A percentile compares a stretch with the other conserved stretches of the same genome.
These are phyloP conservation scores for Yarrowia sp. DNA, from an alignment of 805 yeast species.

Conservation along the genomic window DNA sequence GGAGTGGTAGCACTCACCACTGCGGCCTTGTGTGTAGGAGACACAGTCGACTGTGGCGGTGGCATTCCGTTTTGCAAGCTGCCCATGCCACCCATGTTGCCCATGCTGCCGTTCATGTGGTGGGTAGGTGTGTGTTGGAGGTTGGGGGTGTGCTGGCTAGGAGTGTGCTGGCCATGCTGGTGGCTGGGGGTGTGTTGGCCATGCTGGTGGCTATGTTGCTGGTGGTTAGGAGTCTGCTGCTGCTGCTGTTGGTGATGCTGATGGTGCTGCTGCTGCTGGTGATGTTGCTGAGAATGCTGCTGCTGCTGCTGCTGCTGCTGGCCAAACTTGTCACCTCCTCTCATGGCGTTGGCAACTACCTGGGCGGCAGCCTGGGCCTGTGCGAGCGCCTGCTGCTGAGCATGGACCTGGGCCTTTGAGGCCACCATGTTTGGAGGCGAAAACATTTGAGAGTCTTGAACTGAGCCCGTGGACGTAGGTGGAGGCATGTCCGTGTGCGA, in stretches of 20 bases:
- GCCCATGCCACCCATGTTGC: background rate
- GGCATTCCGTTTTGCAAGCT: background rate
- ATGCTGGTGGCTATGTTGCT: background rate
- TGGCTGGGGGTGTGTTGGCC: background rate
- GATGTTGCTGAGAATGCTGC: background rate
- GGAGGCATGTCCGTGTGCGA: slow-evolving; percentile 15
- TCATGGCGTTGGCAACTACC: slow-evolving; percentile 19
- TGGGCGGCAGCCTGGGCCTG: slow-evolving; percentile 25
- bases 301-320: background rate
- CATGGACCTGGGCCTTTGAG: slow-evolving; percentile 27
- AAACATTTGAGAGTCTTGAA: background rate
- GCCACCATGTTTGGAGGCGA: slow-evolving; percentile 1
- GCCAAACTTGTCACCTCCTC: background rate
- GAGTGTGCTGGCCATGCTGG: background rate
- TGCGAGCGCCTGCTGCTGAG: slow-evolving; percentile 22
- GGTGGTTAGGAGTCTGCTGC: background rate
- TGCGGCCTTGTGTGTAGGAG: background rate
- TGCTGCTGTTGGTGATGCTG: background rate
- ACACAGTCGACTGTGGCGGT: background rate
- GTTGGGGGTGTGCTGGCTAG: background rate
- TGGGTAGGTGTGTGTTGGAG: background rate
- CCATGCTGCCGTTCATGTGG: background rate
- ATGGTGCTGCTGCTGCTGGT: background rate
- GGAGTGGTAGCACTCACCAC: background rate
- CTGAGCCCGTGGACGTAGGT: background rate